Conservation (phyloP, 176 grass and related monocot species). For the Calamus simplicifolius region DNA sequence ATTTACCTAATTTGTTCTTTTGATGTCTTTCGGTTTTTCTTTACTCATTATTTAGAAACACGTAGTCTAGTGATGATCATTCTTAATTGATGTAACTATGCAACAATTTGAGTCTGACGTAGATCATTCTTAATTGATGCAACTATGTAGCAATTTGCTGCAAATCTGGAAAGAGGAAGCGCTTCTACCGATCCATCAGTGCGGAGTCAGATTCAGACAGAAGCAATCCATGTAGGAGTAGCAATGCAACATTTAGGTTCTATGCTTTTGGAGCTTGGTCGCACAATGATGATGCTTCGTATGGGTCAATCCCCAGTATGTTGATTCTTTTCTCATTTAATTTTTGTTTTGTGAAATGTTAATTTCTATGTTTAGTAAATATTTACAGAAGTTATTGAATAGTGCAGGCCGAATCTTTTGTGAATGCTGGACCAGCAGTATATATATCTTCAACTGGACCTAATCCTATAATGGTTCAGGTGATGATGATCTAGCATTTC, state of each 20-base stretch:
- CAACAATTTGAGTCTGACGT: too few relatives aligned
- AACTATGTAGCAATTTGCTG: constrained; percentile 38
- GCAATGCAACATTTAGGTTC: constrained; percentile 83
- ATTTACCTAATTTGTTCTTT: too few relatives aligned
- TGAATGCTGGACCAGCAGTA: constrained; percentile 79
- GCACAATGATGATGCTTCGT: constrained; percentile 81
- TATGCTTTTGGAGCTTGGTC: constrained; percentile 91
- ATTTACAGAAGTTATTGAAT: constrained; percentile 7
- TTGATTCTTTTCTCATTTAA: constrained; percentile 4
- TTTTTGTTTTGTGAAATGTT: neutral
- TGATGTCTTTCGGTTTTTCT: too few relatives aligned
- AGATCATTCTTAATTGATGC: too few relatives aligned
- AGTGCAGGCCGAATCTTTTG: constrained; percentile 66
- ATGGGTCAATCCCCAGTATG: constrained; percentile 78
- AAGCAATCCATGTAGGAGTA: constrained; percentile 64
- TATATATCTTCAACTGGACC: constrained; percentile 80
- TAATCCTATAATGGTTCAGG: constrained; percentile 99
- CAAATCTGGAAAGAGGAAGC: constrained; percentile 48
- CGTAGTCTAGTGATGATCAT: too few relatives aligned
- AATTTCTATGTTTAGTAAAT: too few relatives aligned
- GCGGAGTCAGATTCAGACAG: constrained; percentile 67
- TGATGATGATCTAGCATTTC: constrained; percentile 18
- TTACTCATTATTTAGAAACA: too few relatives aligned
- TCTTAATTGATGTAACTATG: too few relatives aligned
- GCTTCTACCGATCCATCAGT: constrained; percentile 38